Conservation (phyloP, 306 rosid species). For the Dalbergia cultrata region DNA sequence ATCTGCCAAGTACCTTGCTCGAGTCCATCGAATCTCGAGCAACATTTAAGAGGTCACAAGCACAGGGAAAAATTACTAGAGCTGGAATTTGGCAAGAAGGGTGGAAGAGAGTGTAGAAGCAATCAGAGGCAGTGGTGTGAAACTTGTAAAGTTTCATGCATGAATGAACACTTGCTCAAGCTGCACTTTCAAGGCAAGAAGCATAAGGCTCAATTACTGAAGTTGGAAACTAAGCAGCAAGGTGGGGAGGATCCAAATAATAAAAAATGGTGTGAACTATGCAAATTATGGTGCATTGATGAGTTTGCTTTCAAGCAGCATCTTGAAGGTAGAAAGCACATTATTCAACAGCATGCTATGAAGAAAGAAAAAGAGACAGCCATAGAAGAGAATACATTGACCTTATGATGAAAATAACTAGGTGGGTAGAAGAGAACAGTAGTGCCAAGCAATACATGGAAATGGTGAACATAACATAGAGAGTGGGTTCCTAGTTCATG, state of each 20-base stretch:
- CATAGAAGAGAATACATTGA: neutral
- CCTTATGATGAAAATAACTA: neutral
- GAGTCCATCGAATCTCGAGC: conserved; percentile 40
- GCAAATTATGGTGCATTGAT: conserved; percentile 48
- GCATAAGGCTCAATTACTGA: conserved; percentile 29
- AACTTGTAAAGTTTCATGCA: conserved; percentile 31
- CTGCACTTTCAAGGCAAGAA: conserved; percentile 42
- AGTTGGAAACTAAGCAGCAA: neutral
- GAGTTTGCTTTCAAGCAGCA: conserved; percentile 38
- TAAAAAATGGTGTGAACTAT: conserved; percentile 43
- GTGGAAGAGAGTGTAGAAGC: neutral
- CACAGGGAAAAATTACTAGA: conserved; percentile 41
- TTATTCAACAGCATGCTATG: neutral
- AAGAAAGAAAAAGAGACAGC: neutral
- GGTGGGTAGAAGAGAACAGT: neutral
- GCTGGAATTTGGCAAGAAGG: neutral
- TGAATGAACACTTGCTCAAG: conserved; percentile 41
- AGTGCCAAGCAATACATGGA: too few relatives aligned
- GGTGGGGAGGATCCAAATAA: conserved; percentile 25
- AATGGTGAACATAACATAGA: neutral
- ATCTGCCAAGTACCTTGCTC: conserved; percentile 37
- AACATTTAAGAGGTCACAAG: conserved; percentile 44
- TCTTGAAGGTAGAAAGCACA: conserved; percentile 49
- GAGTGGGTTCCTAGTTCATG: neutral
- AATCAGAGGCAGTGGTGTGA: conserved; percentile 42